Evolutionary conservation across 192 early-diverging fungal species (phyloP), one percentile per base, ranked within the genome.

Genomic region (Thoreauomyces humboldtii): DNA sequence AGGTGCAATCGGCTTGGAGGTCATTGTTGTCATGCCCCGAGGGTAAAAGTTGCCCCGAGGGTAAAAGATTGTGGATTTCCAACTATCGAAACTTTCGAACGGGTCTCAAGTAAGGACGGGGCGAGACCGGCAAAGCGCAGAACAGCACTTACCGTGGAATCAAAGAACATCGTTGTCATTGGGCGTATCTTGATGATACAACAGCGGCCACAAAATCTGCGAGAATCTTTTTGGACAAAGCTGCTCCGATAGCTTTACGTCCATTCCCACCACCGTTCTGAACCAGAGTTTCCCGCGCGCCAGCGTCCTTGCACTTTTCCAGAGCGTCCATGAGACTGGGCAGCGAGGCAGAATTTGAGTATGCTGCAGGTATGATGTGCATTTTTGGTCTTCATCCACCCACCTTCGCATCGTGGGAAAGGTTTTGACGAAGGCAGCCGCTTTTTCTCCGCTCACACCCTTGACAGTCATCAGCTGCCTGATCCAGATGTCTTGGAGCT

Each of bases 401-500:
- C 48, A 75, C 74, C 71, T 71, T 15, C 72, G 54, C 44, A 88
- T 85, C 0, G 94, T 96, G 12, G 79, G 83, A 63, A 88, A 96
- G 21, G 51, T 74, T 28, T 69, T 69, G 0, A 77, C 83, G 34
- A 99, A 78, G n/a, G 86, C 77, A 28, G 76, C 42, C 0, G 94
- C 96, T 71, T 95, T 95, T 63, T 98, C 93, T 0, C 73, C 78
- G 59, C 88, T 90, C 21, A 98, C 68, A 22, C 95, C 95, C 42
- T 84, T 81, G 44, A 94, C 71, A 0, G 87, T 85, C 88, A 93
- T 86, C 27, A 99, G 77, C 83, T 96, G 91, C 42, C 87, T 78
- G 36, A 87, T 72, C 75, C 91, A 95, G 2, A 91, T 73, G 48
- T 96, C 93, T 21, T 82, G 75, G 1, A 91, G 78, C 0, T 79